Conservation (phyloP, 169 alveolate genomes). For the Neospora caninum region DNA sequence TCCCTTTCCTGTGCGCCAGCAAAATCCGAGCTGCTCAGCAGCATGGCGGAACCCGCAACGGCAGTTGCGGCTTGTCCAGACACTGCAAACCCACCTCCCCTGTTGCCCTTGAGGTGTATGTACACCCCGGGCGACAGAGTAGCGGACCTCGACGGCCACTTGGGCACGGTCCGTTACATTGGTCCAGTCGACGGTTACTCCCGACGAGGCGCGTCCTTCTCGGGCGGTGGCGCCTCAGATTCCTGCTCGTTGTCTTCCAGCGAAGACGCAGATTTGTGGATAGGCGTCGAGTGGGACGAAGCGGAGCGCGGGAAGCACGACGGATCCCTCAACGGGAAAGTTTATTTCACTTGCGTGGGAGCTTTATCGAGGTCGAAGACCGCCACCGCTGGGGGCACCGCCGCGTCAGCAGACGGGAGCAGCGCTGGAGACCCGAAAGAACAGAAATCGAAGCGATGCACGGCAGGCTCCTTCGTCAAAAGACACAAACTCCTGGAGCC, state of each 20-base stretch:
- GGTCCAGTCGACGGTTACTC: not conserved
- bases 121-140: constrained; percentile 16
- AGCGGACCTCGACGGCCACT: not conserved
- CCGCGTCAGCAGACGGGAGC: too few species aligned
- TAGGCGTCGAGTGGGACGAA: constrained; percentile 72
- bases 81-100: not conserved
- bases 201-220: not conserved
- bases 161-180: not conserved
- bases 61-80: too few species aligned
- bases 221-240: not conserved
- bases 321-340: constrained; percentile 57
- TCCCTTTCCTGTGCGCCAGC: too few species aligned
- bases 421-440: too few species aligned
- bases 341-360: constrained; percentile 44
- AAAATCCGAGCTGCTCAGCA: too few species aligned
- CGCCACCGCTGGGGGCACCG: not conserved
- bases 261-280: constrained; percentile 43
- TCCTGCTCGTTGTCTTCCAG: not conserved
- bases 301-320: constrained; percentile 58
- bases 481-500: constrained; percentile 29
- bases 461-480: constrained; percentile 37
- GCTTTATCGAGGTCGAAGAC: not conserved
- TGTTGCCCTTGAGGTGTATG: not conserved
- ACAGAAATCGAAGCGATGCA: not conserved
- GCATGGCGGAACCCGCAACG: too few species aligned